Base-by-base conservation (phyloP, 176 grass and related monocot species). In the Bonia amplexicaulis region DNA sequence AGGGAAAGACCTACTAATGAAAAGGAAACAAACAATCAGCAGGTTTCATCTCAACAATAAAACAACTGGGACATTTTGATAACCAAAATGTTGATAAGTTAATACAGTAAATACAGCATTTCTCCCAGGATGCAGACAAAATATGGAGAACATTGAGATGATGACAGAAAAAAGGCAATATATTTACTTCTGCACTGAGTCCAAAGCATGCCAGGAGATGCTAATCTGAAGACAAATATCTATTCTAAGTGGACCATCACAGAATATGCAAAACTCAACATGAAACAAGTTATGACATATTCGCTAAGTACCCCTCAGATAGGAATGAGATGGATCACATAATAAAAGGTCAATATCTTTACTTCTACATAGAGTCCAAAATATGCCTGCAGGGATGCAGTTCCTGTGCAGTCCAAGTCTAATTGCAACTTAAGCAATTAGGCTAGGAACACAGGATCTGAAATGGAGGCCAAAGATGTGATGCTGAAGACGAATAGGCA, bases 1-100 rank as follows among this genome's bases (percentile, higher is more conserved):
- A 87, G 76, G 86, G 80, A 78, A 89, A 84, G 58, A 95, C 88
- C 96, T 98, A 83, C 71, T 81, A 91, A 93, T 73, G 81, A 95
- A 87, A 82, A 89, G 12, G 84, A 90, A 92, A 64, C 31, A 78
- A 78, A 78, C 33, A 84, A 80, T 68, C 53, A 93, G 74, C 17
- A 82, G 4, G 31, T 12, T 65, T 31, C 47, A 73, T 80, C 17
- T 6, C 13, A 85, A 67, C 13, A 19, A 7, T 22, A 15, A 57
- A 42, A 78, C 48, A 58, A 3, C 12, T 46, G 42, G 71, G 63
- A 17, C 44, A 31, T 69, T 60, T 61, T 31, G 9, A 69, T 80
- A 78, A 35, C 46, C 67, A n/a, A 80, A 53, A 80, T 35, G 55
- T 45, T 44, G 22, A 74, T 23, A 52, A 39, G 35, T 54, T 6